phyloP scores from a whole-genome alignment of 495 filamentous ascomycete genomes.

The Penicillium ucsense region DNA sequence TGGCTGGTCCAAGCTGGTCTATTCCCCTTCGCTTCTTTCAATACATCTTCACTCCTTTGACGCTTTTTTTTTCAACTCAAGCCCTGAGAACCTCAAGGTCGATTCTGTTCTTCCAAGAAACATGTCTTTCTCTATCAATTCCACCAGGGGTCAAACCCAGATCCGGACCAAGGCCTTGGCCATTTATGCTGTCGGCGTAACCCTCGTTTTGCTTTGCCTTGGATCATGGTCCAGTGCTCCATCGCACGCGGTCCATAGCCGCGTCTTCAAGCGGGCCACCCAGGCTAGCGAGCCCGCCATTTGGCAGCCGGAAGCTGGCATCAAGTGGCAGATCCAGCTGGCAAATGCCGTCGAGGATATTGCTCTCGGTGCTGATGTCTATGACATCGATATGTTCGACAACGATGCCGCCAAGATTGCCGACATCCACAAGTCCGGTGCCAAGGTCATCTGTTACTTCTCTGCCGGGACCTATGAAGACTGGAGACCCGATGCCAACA shows the following conservation, averaged over 20 bases:
- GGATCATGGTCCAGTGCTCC: neutral
- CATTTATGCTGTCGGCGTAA: neutral
- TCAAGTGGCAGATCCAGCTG: slow-evolving; percentile 49
- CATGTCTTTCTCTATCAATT: neutral
- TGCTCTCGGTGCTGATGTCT: slow-evolving; percentile 39
- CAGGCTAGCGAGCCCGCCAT: neutral
- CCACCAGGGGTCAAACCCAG: neutral
- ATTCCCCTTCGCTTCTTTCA: neutral
- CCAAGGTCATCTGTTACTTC: slow-evolving; percentile 66
- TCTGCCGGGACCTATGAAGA: slow-evolving; percentile 56
- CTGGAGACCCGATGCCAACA: slow-evolving; percentile 43
- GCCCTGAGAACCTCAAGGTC: too few species aligned
- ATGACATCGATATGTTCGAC: slow-evolving; percentile 54
- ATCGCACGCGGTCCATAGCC: neutral
- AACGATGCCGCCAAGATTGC: slow-evolving; percentile 36
- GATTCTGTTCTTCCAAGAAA: neutral
- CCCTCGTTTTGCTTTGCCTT: neutral
- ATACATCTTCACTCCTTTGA: neutral
- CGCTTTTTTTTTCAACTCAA: neutral
- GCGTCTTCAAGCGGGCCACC: neutral
- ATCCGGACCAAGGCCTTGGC: neutral
- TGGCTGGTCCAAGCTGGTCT: slow-evolving; percentile 1
- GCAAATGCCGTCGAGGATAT: slow-evolving; percentile 32
- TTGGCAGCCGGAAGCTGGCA: slow-evolving; percentile 40
- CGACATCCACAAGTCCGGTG: slow-evolving; percentile 33